Base-by-base conservation (phyloP, 345 rosid species). In the Rhodamnia rubescens region DNA sequence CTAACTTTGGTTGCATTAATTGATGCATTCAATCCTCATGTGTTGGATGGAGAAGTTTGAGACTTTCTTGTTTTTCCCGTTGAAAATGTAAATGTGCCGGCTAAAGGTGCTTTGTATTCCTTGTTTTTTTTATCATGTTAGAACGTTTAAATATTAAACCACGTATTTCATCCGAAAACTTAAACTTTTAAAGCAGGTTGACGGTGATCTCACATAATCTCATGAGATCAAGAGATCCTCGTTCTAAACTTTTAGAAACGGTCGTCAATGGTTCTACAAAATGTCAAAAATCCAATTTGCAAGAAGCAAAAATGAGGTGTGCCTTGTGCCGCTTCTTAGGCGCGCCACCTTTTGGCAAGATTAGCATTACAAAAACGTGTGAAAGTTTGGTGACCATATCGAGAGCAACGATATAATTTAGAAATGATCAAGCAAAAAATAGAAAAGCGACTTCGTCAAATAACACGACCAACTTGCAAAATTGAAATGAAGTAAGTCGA, bases 201-300 rank as follows among this genome's bases (percentile, higher is more conserved):
- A 5, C 0, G 8, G 0, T 64, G 36, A 64, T 32, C 22, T 1
- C 40, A 64, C 6, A 64, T 15, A 54, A 64, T 32, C 4, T 16
- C 78, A 16, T 64, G 22, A 8, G 8, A 32, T 32, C 1, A 7
- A 0, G 5, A 16, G 3, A 16, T 64, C 0, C 22, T 4, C 8
- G 75, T 32, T 32, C 6, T 64, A 32, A 18, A 64, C 0, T 64
- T 14, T 4, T 32, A 64, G 10, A 64, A 1, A 2, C 8, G 6
- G 3, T 29, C 18, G 12, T 16, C 1, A 32, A 7, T 32, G 1
- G 8, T 32, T 1, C 18, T 1, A 32, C 11, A 64, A 32, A 36
- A 9, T 32, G 2, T 69, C 47, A 32, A 4, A 36, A 3, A 69
- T 69, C 4, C 2, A 18, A 69, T 69, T 69, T 36, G 47, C 78